Percentiles rank a stretch among this genome's conserved stretches.
Evolutionary conservation across 164 flowering plant species (phyloP).

Genomic region (Stephania japonica): DNA sequence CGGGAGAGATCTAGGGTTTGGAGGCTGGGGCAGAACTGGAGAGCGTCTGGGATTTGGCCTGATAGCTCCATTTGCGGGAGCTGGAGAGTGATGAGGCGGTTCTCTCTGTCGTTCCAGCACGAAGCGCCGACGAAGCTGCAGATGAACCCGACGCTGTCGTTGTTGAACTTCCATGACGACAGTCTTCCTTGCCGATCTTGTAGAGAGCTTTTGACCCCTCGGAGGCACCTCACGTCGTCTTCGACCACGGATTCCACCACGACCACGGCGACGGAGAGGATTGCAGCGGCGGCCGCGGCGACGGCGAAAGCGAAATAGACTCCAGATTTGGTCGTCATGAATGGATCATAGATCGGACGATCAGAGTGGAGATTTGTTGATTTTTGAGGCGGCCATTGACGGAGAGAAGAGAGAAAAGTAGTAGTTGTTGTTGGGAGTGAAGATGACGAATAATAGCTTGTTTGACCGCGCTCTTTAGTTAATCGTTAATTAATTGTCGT

Average conservation of each 20-base stretch:
- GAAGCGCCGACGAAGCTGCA: conserved; percentile 26
- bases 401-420: neutral
- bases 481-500: too few relatives aligned
- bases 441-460: neutral
- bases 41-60: conserved; percentile 18
- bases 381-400: neutral
- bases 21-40: conserved; percentile 23
- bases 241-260: conserved; percentile 4
- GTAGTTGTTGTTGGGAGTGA: neutral
- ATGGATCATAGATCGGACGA: neutral
- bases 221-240: conserved; percentile 27
- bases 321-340: conserved; percentile 8
- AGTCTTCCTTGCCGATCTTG: conserved; percentile 19
- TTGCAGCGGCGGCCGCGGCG: neutral
- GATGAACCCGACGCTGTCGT: conserved; percentile 23
- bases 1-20: conserved; percentile 24
- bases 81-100: conserved; percentile 21
- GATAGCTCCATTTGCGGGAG: conserved; percentile 15
- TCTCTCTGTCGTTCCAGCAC: conserved; percentile 32
- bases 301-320: too few relatives aligned
- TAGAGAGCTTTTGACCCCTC: conserved; percentile 15
- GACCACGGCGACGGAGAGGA: neutral
- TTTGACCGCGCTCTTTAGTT: neutral
- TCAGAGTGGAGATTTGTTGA: neutral
- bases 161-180: conserved; percentile 21